phyloP scores from a whole-genome alignment of 192 early-diverging fungal species.

The Entomortierella chlamydospora region DNA sequence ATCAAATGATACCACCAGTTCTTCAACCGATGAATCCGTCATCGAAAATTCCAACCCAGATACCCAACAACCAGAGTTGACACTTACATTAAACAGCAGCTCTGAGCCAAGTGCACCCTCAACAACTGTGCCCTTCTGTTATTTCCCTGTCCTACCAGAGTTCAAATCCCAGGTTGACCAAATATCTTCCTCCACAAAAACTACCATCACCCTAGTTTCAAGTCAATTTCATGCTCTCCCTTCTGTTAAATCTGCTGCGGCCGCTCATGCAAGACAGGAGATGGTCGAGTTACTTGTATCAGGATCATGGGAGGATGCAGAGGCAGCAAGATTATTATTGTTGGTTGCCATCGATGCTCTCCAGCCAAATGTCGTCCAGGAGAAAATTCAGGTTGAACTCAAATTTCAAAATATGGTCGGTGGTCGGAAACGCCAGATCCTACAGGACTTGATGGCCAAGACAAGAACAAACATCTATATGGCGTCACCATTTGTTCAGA shows the following conservation, averaged over 20 bases:
- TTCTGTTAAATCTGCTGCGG: constrained; percentile 31
- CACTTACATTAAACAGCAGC: background rate
- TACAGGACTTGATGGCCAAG: constrained; percentile 77
- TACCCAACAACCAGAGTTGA: background rate
- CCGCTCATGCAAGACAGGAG: constrained; percentile 44
- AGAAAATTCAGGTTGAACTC: constrained; percentile 46
- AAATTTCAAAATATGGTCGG: constrained; percentile 76
- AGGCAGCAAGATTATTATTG: constrained; percentile 36
- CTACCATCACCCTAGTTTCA: constrained; percentile 37
- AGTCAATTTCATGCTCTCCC: constrained; percentile 48
- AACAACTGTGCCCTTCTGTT: constrained; percentile 16
- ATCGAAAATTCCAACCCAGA: background rate
- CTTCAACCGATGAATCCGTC: too few relatives aligned
- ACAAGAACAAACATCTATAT: constrained; percentile 80
- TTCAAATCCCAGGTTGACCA: constrained; percentile 41
- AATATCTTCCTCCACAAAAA: constrained; percentile 36
- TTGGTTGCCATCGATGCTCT: constrained; percentile 41
- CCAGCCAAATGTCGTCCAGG: constrained; percentile 24
- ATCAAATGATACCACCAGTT: background rate
- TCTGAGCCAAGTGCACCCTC: background rate
- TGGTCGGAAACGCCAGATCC: constrained; percentile 68
- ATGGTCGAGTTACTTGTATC: constrained; percentile 45
- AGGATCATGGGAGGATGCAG: constrained; percentile 50
- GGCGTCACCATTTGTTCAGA: constrained; percentile 64
- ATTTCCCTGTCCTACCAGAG: constrained; percentile 29